These are phyloP conservation scores for Novakomyces olei DNA, from an alignment of 805 yeast species.

Conservation along the genomic window DNA sequence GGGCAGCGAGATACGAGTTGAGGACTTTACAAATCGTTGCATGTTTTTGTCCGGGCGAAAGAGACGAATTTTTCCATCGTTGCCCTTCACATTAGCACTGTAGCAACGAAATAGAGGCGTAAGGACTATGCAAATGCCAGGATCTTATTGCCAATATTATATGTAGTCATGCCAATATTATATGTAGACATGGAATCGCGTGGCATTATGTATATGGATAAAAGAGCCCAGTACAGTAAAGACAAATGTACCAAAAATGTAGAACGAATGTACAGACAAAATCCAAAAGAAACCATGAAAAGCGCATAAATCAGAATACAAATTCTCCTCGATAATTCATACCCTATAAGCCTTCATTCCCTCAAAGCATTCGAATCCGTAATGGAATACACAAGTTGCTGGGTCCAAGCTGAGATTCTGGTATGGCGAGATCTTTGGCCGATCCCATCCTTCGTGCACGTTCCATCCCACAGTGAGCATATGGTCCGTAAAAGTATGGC, in stretches of 20 bases:
- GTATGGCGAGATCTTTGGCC: constrained; percentile 76
- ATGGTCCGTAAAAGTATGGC: constrained; percentile 59
- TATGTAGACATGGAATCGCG: no score
- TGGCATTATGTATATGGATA: no score
- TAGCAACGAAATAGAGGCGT: no score
- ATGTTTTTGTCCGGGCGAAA: constrained; percentile 86
- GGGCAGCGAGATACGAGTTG: constrained; percentile 75
- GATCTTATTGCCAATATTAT: no score
- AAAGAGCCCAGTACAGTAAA: no score
- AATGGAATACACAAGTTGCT: constrained; percentile 75
- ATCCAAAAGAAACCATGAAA: no score
- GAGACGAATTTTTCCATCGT: constrained; percentile 45
- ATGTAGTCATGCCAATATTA: no score
- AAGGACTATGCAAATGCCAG: no score
- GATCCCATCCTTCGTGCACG: constrained; percentile 54
- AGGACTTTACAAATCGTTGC: constrained; percentile 74
- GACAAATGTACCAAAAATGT: no score
- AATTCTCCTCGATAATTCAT: neutral
- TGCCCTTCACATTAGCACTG: no score
- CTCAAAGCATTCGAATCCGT: constrained; percentile 85
- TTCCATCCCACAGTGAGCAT: constrained; percentile 79
- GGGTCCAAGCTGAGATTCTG: constrained; percentile 63
- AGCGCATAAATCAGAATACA: neutral
- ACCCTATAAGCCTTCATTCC: constrained; percentile 85
- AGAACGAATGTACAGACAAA: no score